Evolutionary conservation across 345 rosid species (phyloP), one percentile per base, ranked within the genome.

Genomic region (Bruguiera gymnorhiza): DNA sequence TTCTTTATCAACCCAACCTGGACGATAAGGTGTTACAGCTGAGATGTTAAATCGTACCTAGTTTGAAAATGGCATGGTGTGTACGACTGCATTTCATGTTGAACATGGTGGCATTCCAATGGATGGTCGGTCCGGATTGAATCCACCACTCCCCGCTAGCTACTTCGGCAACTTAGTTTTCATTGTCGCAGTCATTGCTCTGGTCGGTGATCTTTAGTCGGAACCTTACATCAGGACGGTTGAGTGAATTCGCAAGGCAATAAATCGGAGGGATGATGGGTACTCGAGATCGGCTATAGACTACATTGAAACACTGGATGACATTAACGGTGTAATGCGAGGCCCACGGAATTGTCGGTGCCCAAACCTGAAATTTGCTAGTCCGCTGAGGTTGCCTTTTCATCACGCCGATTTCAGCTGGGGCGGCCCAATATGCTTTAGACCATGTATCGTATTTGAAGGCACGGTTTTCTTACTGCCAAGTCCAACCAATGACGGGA

Each of bases 201-300:
- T 53, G 20, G 16, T 31, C 1, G 68, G 72, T 23, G 76, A 57
- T 7, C 60, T 73, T 6, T 2, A 34, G 9, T 58, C 60, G 18
- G 70, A 73, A 21, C 43, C 66, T 3, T 58, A 66, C 3, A 34
- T 2, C 20, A 16, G 18, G 1, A 66, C 71, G 0, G 46, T 37
- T 11, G 37, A 58, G n/a, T 60, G 70, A 36, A 32, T 73, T n/a
- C 23, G 1, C 4, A 6, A 32, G 55, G 65, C 63, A 6, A 60
- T 66, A 16, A 50, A 70, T 19, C 39, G 61, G 29, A 55, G 60
- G 63, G 71, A 75, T 29, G 59, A 65, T 8, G 62, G 60, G 53
- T 70, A 65, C 32, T 37, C 66, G 36, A 70, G 62, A 18, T 70
- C 74, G 6, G 74, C 74, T 15, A 48, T 75, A n/a, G 74, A 70